Conservation (phyloP, 495 filamentous ascomycete species). For the Neurospora africana region DNA sequence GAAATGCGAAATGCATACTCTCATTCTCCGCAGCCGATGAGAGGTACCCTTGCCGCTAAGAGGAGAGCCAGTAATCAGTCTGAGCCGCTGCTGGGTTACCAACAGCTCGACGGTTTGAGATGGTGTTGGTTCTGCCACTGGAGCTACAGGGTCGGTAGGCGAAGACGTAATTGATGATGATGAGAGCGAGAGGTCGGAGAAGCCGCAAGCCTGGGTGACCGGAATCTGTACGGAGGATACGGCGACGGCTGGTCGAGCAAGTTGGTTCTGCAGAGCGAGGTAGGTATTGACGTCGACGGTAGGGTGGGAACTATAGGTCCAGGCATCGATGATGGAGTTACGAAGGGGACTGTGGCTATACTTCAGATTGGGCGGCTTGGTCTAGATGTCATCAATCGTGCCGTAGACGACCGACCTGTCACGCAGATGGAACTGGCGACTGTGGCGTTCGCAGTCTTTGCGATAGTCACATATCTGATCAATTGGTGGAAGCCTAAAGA, state of each 20-base stretch:
- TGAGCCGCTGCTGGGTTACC: slow-evolving; percentile 53
- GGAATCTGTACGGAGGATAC: background rate
- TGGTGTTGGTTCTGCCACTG: background rate
- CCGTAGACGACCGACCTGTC: too few species aligned
- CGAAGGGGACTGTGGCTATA: slow-evolving; percentile 24
- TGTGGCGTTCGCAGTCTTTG: too few species aligned
- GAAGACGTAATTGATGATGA: background rate
- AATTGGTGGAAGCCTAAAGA: too few species aligned
- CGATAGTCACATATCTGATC: too few species aligned
- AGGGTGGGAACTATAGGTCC: slow-evolving; percentile 21
- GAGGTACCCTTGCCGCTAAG: slow-evolving; percentile 44
- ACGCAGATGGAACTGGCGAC: too few species aligned
- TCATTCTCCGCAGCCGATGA: slow-evolving; percentile 32
- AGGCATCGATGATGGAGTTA: slow-evolving; percentile 25
- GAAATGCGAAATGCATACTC: slow-evolving; percentile 46
- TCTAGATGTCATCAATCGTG: too few species aligned
- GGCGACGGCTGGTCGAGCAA: slow-evolving; percentile 28
- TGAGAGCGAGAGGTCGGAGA: background rate
- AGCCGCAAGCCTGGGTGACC: background rate
- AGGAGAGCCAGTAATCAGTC: slow-evolving; percentile 50
- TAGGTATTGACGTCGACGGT: slow-evolving; percentile 29
- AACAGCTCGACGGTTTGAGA: slow-evolving; percentile 49
- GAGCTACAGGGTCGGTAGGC: background rate
- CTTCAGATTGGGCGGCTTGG: too few species aligned
- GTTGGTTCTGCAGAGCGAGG: slow-evolving; percentile 32